Evolutionary conservation across 179 eudicot genomes (phyloP), one percentile per base, ranked within the genome.

Genomic region (Nepenthes alata): DNA sequence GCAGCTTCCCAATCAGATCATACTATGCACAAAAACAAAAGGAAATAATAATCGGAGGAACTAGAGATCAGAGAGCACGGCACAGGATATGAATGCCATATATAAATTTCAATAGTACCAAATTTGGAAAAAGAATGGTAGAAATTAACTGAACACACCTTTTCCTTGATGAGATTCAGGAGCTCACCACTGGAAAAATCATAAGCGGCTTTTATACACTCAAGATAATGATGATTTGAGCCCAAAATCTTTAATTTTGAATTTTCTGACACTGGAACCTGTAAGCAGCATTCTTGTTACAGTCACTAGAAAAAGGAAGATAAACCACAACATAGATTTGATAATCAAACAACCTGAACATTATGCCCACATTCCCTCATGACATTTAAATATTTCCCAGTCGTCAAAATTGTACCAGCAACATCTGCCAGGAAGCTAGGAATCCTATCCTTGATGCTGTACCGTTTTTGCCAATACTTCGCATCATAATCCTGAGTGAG

Each of bases 291-390:
- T 48, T 55, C 55, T 62, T 44, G 65, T 71, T 70, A 55, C 12
- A 52, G 16, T 16, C 16, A 52, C 6, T 52, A 12, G 5, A 13
- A 52, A 41, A 52, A 2, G 16, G 15, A 52, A 12, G 25, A 25
- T 25, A 25, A 52, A 16, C 5, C 14, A 53, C 34, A 55, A 41
- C n/a, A 63, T 45, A 44, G 38, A 59, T 35, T 37, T 34, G 37
- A 54, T 48, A 51, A 44, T 41, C 53, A 52, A 35, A 63, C 61
- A 67, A 91, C 98, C 98, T 84, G 95, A 78, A 89, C 86, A 69
- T 63, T 81, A 70, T 91, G 98, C 45, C 98, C 98, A 72, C 96
- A 91, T 77, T 91, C 98, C 78, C 96, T 81, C 98, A 91, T 83
- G 75, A 89, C 95, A 83, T 91, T 91, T 63, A 91, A 70, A 75